Evolutionary conservation across 371 early-diverging fungal species (phyloP).

Genomic region (Entomophthora muscae): DNA sequence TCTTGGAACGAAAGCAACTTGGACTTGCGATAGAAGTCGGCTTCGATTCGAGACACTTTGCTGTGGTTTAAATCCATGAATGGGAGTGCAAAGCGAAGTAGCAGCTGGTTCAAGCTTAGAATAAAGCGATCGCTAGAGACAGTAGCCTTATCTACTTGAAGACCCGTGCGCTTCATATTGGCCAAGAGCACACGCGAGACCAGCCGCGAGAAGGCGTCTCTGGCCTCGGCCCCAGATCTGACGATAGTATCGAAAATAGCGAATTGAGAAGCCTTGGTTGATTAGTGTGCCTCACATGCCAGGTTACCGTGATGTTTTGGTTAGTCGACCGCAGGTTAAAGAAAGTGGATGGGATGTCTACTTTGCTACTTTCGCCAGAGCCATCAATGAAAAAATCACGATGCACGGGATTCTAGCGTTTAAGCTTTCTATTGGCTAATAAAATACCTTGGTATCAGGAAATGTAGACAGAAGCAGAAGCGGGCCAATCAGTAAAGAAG

Average conservation of each 20-base stretch:
- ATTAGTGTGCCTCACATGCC: neutral
- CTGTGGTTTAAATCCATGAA: slow-evolving; percentile 54
- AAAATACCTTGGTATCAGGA: slow-evolving; percentile 25
- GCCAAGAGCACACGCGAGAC: slow-evolving; percentile 36
- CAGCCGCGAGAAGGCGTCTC: slow-evolving; percentile 38
- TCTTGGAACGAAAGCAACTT: slow-evolving; percentile 37
- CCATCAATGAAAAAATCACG: slow-evolving; percentile 1
- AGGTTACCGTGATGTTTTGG: slow-evolving; percentile 32
- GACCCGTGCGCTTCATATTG: slow-evolving; percentile 61
- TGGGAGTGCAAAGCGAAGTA: slow-evolving; percentile 61
- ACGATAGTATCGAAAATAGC: slow-evolving; percentile 50
- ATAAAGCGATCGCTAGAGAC: slow-evolving; percentile 81
- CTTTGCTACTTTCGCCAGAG: slow-evolving; percentile 21
- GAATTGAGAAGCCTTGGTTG: slow-evolving; percentile 33
- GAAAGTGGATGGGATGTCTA: slow-evolving; percentile 38
- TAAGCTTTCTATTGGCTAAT: neutral
- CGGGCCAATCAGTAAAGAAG: slow-evolving; percentile 51
- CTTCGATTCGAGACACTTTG: slow-evolving; percentile 55
- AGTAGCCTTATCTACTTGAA: slow-evolving; percentile 46
- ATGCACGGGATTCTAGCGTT: neutral
- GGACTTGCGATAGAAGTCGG: slow-evolving; percentile 34
- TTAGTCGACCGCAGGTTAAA: slow-evolving; percentile 46
- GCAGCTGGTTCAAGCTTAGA: slow-evolving; percentile 45
- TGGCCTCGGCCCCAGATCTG: slow-evolving; percentile 35
- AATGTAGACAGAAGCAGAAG: slow-evolving; percentile 43